Conservation (phyloP, 805 yeast genomes). For the Pichia paraexigua region DNA sequence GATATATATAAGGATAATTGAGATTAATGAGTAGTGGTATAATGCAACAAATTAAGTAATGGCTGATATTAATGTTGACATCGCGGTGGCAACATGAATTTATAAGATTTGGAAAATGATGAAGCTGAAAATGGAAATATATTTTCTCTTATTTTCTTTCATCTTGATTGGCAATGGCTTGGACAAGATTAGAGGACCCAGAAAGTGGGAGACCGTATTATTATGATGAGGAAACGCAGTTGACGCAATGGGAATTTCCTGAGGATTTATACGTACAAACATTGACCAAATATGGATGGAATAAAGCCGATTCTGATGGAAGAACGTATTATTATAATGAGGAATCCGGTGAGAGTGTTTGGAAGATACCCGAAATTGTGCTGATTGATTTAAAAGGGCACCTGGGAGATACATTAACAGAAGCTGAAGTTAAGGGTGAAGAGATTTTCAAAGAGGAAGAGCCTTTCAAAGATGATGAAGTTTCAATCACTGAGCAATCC, state of each 20-base stretch:
- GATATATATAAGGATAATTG: not conserved
- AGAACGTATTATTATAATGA: slow-evolving; percentile 59
- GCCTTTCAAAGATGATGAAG: not conserved
- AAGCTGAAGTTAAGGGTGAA: slow-evolving; percentile 4
- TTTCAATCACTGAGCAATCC: not conserved
- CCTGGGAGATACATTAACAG: slow-evolving; percentile 16
- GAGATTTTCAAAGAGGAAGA: not conserved
- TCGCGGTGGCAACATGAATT: not conserved
- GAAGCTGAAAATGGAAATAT: not conserved
- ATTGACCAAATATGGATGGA: slow-evolving; percentile 36
- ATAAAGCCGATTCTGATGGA: slow-evolving; percentile 24
- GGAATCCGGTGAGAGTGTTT: slow-evolving; percentile 57
- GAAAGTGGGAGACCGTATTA: slow-evolving; percentile 61
- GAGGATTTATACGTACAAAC: slow-evolving; percentile 40
- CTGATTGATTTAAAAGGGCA: not conserved
- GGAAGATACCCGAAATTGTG: slow-evolving; percentile 67
- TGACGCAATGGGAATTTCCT: slow-evolving; percentile 81
- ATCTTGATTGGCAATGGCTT: slow-evolving; percentile 22
- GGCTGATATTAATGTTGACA: not conserved
- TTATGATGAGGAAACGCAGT: slow-evolving; percentile 54
- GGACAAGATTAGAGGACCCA: slow-evolving; percentile 61
- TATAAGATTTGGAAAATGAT: not conserved
- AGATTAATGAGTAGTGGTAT: not conserved
- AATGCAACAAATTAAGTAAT: not conserved
- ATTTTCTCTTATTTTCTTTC: no score